phyloP scores from a whole-genome alignment of 495 filamentous ascomycete species.

The Penicillium goetzii region DNA sequence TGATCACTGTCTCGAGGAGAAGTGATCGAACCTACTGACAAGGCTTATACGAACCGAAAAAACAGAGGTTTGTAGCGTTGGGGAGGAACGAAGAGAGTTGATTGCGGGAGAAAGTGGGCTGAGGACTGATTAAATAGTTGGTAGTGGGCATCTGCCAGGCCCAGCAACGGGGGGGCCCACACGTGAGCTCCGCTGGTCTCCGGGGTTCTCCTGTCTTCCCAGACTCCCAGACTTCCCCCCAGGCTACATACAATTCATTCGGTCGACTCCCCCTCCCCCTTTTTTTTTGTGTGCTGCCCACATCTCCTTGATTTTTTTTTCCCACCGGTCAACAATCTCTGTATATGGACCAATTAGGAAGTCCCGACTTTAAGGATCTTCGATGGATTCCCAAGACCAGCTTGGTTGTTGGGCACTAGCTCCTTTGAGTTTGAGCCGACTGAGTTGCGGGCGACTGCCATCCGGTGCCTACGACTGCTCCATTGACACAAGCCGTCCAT shows the following conservation, averaged over 20 bases:
- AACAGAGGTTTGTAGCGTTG: constrained; percentile 16
- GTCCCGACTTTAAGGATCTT: neutral
- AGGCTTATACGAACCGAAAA: constrained; percentile 41
- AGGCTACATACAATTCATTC: no score
- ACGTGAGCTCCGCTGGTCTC: constrained; percentile 26
- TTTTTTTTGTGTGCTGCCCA: constrained; percentile 1
- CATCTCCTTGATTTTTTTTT: constrained; percentile 4
- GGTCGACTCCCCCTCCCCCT: constrained; percentile 1
- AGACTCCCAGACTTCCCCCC: no score
- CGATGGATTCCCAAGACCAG: constrained; percentile 13
- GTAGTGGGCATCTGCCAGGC: neutral
- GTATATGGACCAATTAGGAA: neutral
- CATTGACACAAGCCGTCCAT: neutral
- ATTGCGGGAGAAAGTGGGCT: constrained; percentile 12
- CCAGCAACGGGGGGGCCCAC: neutral
- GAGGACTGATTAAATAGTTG: constrained; percentile 23
- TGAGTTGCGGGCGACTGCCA: constrained; percentile 17
- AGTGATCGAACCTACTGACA: constrained; percentile 48
- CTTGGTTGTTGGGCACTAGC: constrained; percentile 53
- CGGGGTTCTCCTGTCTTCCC: constrained; percentile 16
- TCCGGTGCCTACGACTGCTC: constrained; percentile 13
- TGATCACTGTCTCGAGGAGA: constrained; percentile 47
- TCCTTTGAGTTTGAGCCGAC: constrained; percentile 8
- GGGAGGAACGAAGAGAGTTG: constrained; percentile 13
- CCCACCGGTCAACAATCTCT: neutral